Conservation (phyloP, 225 moss, liverwort and hornwort genomes). For the Polytrichum formosum region DNA sequence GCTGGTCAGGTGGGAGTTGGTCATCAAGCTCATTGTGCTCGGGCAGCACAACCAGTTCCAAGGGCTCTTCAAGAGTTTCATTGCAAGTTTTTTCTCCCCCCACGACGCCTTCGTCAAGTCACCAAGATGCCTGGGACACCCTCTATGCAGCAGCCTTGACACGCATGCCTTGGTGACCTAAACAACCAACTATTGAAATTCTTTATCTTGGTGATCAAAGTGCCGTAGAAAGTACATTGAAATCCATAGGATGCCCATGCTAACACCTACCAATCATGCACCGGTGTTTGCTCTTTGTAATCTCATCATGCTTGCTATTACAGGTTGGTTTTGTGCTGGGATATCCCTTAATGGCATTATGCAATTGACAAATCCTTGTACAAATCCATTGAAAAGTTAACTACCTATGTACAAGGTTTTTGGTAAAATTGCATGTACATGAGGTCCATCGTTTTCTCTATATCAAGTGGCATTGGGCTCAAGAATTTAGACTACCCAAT, state of each 20-base stretch:
- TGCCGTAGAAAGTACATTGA: too few species aligned
- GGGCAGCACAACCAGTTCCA: constrained; percentile 56
- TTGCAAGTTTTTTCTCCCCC: constrained; percentile 78
- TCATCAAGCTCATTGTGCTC: constrained; percentile 50
- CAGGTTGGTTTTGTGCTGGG: constrained; percentile 27
- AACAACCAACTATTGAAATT: too few species aligned
- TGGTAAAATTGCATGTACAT: too few species aligned
- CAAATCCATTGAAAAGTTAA: too few species aligned
- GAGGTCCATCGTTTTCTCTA: too few species aligned
- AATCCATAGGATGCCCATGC: constrained; percentile 17
- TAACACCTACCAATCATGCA: constrained; percentile 43
- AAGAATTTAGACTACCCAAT: too few species aligned
- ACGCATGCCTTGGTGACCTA: too few species aligned
- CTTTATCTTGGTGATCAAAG: too few species aligned
- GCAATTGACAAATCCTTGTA: too few species aligned
- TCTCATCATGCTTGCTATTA: constrained; percentile 40
- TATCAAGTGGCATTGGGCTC: too few species aligned
- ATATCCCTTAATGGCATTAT: not conserved
- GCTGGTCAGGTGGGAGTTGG: constrained; percentile 38
- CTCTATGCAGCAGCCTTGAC: constrained; percentile 82
- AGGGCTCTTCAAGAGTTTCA: constrained; percentile 64
- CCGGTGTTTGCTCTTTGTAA: constrained; percentile 54
- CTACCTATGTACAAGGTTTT: too few species aligned
- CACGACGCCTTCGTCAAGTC: constrained; percentile 56
- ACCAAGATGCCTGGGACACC: constrained; percentile 72